Percentiles rank a stretch among this genome's conserved stretches.
Conservation (phyloP, 2,329 filamentous ascomycete species). For the Neoarthrinium moseri region DNA sequence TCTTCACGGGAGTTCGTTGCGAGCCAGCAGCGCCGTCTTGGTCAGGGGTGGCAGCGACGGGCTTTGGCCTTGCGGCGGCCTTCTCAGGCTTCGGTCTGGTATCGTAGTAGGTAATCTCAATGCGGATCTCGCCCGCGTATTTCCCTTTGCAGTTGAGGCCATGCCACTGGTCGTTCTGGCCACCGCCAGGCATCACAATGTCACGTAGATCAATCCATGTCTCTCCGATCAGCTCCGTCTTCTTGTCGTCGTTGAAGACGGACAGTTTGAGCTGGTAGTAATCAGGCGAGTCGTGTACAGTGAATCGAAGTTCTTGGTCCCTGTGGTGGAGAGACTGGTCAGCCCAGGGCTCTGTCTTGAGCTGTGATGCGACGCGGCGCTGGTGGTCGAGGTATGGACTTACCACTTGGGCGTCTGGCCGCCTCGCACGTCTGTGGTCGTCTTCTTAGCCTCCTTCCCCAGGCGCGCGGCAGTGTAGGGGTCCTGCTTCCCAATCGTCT, state of each 20-base stretch:
- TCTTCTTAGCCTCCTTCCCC: constrained; percentile 97
- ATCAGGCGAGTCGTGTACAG: constrained; percentile 92
- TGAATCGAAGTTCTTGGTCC: constrained; percentile 97
- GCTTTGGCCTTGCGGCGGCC: constrained; percentile 54
- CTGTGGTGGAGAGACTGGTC: constrained; percentile 44
- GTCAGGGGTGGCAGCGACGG: constrained; percentile 32
- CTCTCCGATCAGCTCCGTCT: constrained; percentile 94
- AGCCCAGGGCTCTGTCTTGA: constrained; percentile 10
- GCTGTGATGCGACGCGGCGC: neutral
- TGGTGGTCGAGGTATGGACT: constrained; percentile 26
- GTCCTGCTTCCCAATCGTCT: constrained; percentile 98
- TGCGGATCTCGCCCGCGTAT: constrained; percentile 91
- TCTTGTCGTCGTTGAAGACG: constrained; percentile 97
- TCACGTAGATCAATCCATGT: constrained; percentile 81
- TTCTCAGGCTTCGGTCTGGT: constrained; percentile 79
- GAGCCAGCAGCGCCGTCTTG: constrained; percentile 21
- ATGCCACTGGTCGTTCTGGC: constrained; percentile 95
- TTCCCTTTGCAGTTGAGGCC: constrained; percentile 83
- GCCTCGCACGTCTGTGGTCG: constrained; percentile 86
- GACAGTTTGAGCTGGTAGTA: constrained; percentile 96
- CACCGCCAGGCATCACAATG: constrained; percentile 81
- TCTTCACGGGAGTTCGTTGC: constrained; percentile 65
- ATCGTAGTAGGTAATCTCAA: constrained; percentile 97
- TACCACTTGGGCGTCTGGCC: constrained; percentile 97
- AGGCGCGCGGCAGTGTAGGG: constrained; percentile 92